phyloP scores from a whole-genome alignment of 2,329 filamentous ascomycete genomes.

The Endoconidiophora polonica region DNA sequence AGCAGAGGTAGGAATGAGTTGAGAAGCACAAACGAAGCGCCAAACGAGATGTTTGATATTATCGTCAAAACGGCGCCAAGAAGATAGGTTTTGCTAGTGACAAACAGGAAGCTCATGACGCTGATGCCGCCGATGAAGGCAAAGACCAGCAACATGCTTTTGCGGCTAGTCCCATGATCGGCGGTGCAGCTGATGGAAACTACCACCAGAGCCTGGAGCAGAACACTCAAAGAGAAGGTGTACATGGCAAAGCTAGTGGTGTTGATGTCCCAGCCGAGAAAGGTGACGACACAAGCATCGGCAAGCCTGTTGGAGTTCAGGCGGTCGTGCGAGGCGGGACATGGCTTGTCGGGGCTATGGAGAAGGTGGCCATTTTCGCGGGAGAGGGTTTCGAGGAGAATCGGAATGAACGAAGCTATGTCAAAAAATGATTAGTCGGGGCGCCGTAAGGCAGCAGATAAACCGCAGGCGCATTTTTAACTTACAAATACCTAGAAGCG shows the following conservation, averaged over 20 bases:
- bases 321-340: constrained; percentile 46
- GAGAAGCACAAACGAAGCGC: constrained; percentile 83
- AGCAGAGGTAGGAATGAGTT: constrained; percentile 90
- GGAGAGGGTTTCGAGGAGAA: constrained; percentile 83
- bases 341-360: constrained; percentile 59
- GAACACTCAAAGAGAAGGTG: constrained; percentile 83
- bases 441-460: not conserved
- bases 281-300: constrained; percentile 60
- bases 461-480: not conserved
- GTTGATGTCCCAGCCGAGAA: constrained; percentile 77
- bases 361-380: constrained; percentile 80
- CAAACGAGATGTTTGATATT: constrained; percentile 83
- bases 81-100: constrained; percentile 59
- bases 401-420: constrained; percentile 81
- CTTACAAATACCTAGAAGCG: constrained; percentile 18
- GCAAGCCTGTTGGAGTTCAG: constrained; percentile 17
- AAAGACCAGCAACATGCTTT: constrained; percentile 72
- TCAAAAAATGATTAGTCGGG: not conserved
- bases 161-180: constrained; percentile 84
- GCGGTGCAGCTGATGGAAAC: constrained; percentile 93
- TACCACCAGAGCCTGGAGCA: constrained; percentile 77
- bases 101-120: constrained; percentile 77
- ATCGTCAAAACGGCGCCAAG: constrained; percentile 73
- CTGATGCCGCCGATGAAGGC: constrained; percentile 64
- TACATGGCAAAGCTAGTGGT: constrained; percentile 98